Percentiles rank a stretch among this genome's conserved stretches.
Evolutionary conservation across 371 early-diverging fungal genomes (phyloP).

Genomic region (Nematocida sp.): DNA sequence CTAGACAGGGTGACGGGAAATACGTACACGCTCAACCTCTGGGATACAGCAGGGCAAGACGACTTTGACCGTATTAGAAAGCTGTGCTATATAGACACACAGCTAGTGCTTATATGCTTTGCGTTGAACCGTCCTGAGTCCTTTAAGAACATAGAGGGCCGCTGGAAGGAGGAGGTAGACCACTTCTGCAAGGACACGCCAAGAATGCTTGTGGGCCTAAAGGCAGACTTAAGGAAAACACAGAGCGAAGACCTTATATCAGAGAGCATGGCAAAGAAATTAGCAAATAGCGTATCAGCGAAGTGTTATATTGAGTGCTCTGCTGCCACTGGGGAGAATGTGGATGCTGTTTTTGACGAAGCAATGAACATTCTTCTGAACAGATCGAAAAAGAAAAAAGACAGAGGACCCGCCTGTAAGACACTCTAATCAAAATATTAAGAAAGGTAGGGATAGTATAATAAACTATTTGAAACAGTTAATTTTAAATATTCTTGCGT

Average conservation of each 20-base stretch:
- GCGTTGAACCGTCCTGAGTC: conserved; percentile 76
- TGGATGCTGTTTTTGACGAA: conserved; percentile 94
- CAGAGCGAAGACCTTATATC: conserved; percentile 53
- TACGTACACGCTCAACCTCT: conserved; percentile 72
- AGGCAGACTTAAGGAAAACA: conserved; percentile 81
- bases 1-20: conserved; percentile 17
- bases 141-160: conserved; percentile 77
- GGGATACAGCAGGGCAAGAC: conserved; percentile 85
- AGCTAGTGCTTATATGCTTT: conserved; percentile 81
- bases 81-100: conserved; percentile 80
- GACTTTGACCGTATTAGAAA: conserved; percentile 79
- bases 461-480: not conserved
- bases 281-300: conserved; percentile 82
- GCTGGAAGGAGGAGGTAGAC: conserved; percentile 86
- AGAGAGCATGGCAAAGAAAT: conserved; percentile 58
- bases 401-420: conserved; percentile 39
- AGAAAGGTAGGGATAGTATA: not conserved
- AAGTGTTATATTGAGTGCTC: conserved; percentile 94
- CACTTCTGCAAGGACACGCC: conserved; percentile 77
- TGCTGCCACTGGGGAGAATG: conserved; percentile 85
- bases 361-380: conserved; percentile 73
- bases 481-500: not conserved
- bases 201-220: conserved; percentile 91
- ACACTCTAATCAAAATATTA: conserved; percentile 2
- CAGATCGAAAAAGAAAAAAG: conserved; percentile 39